Evolutionary conservation across 441 rosid genomes (phyloP), one percentile per base, ranked within the genome.

Genomic region (Francoa sonchifolia): DNA sequence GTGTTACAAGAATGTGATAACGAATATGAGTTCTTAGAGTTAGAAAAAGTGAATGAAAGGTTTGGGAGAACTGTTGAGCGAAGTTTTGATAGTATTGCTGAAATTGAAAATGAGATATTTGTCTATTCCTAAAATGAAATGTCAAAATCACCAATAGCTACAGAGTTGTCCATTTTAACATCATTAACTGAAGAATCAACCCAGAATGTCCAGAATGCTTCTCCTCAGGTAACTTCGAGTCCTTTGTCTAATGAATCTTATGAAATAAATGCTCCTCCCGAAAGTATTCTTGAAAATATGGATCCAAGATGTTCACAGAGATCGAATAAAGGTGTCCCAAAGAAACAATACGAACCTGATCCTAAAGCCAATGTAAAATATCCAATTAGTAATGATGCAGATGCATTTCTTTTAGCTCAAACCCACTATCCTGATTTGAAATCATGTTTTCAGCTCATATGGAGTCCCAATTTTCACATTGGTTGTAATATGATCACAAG

Each of bases 321-420:
- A 13, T 19, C 7, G 0, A 44, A 33, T 25, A 42, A 18, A 5
- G 48, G 28, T 17, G 8, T 33, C 10, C 10, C 11, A n/a, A 42
- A 42, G 0, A 33, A 23, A 34, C 21, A 34, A 16, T 47, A 35
- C n/a, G 10, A 47, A n/a, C 34, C 2, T 35, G 19, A 47, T 5
- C 14, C 9, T 7, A 25, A 11, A 41, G 19, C 33, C 3, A 33
- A 7, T 9, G 5, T 16, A n/a, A 21, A 39, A 12, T 38, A 50
- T 8, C 19, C 13, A 2, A 40, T 40, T 8, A 49, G 1, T 10
- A 29, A 29, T n/a, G 29, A 28, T 39, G 2, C n/a, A n/a, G n/a
- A n/a, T n/a, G n/a, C n/a, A n/a, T n/a, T n/a, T n/a, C n/a, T n/a
- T n/a, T n/a, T n/a, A n/a, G n/a, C n/a, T n/a, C n/a, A n/a, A n/a